Evolutionary conservation across 2,329 filamentous ascomycete species (phyloP), one percentile per base, ranked within the genome.

Genomic region (Fonsecaea monophora): DNA sequence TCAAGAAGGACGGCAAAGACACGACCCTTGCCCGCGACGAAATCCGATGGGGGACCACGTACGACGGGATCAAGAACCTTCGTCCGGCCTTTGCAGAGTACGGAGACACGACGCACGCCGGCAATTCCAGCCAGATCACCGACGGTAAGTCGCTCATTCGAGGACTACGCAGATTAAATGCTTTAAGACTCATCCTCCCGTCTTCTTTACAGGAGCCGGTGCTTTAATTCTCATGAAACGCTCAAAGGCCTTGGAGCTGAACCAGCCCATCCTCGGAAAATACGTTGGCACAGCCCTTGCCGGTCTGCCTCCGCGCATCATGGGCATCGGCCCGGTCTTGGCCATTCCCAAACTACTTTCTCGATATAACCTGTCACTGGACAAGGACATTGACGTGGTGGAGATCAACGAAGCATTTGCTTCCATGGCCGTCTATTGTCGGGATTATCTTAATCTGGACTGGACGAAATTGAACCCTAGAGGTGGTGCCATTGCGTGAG

Each of bases 361-460:
- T 76, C 90, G 95, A 82, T 88, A 9, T 4, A 48, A 90, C 85
- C 88, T 90, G 80, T 81, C 98, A 68, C 87, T 85, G 25, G 83
- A 96, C 60, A 86, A 89, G 66, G 95, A 98, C 74, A 86, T 95
- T 68, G 95, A 99, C 76, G 85, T 98, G 38, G 85, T 94, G 73
- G 95, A 98, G 85, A 81, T 99, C 76, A 99, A 99, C 83, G 95
- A 99, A 85, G 95, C 95, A 0, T 99, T 99, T 75, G 94, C 94
- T 18, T 95, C 91, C 60, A 98, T 98, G 95, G 93, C 92, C 0
- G 93, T 97, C 35, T 98, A 97, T 86, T 97, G 93, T 81, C 82
- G 90, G 64, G 85, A 92, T 74, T 87, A 94, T 79, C 74, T 83
- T 10, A 74, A 86, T 75, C 63, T 88, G 78, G 85, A 89, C 69